Base-by-base conservation (phyloP, 2,329 filamentous ascomycete species). In the Apiospora phragmitis region DNA sequence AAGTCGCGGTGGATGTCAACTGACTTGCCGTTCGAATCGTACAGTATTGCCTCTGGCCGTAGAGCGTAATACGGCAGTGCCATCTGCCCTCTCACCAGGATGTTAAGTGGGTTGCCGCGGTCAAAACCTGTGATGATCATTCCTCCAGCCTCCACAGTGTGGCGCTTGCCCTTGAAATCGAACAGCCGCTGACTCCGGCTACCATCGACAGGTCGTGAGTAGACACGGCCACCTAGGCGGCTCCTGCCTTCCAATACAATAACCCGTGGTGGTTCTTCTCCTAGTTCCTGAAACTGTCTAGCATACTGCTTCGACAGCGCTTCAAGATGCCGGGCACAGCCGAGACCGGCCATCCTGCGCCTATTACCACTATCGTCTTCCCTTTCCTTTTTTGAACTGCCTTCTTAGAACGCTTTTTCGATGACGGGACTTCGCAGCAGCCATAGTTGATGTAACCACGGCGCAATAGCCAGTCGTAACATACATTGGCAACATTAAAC, bases 61-160 rank as follows among this genome's bases (percentile, higher is more conserved):
- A 99, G 85, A 32, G 92, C 86, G 80, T 98, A 94, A 79, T 97
- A 98, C 21, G 91, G 91, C 26, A 99, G 87, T 35, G 92, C 93
- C 67, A 99, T 87, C 81, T 99, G 97, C 21, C 94, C 95, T 74
- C 96, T 91, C 70, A 99, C 91, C 71, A 99, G 90, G 67, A 95
- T 90, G 79, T 98, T 97, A 75, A 99, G 84, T 6, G 96, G 96
- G 76, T 99, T 99, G 24, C 97, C 97, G 74, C 94, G 90, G 75
- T 98, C 94, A 79, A 98, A 99, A 0, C 96, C 96, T 43, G 97
- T 98, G 72, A 99, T 94, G 72, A 99, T 98, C 87, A 99, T 97
- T 70, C 95, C 96, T 38, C 96, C 96, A 91, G 98, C 97, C 80
- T 99, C 96, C 42, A 94, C 96, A 26, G 95, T 98, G 77, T 92